Base-by-base conservation (phyloP, 139 green algal species). In the Astrephomene gubernaculifera region DNA sequence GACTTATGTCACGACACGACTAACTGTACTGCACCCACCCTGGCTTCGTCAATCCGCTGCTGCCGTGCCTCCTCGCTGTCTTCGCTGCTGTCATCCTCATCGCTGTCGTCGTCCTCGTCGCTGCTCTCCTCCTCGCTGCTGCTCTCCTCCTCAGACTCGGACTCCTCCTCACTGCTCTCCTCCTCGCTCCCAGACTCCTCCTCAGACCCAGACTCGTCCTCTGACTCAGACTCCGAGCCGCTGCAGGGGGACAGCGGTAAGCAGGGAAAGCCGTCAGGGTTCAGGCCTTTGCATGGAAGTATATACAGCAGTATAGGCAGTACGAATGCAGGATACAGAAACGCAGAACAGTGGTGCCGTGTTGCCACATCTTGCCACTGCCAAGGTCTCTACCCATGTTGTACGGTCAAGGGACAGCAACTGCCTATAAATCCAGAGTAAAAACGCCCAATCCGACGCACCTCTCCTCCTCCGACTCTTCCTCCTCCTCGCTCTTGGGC, bases 31-130 rank as follows among this genome's bases (percentile, higher is more conserved):
- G n/a, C 0, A 61, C 87, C 52, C 60, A 91, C 90, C 89, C 82
- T 90, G 25, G 91, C 91, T 36, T 87, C 93, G 36, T 91, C 90
- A 38, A 96, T 91, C 22, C 93, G 74, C 17, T 49, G 68, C 88
- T 96, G 91, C 39, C 87, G 87, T 60, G 88, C 88, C 9, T 96
- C 94, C 41, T 96, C 94, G 67, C 82, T 94, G 83, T 98, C 94
- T 31, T 89, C 67, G 38, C n/a, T 73, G 35, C 85, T 38, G 41
- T 87, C 71, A 29, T 85, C 78, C 17, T 81, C 65, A 71, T 93
- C 87, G 6, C 93, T 90, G 8, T 91, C 82, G n/a, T 45, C 52
- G n/a, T 81, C 85, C 35, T 86, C 79, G 29, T 90, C 86, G 27
- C 73, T 65, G 78, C 41, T 74, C 78, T 84, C 78, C 12, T 73